Conservation (phyloP, 2,329 filamentous ascomycete species). For the Trichoderma arundinaceum region DNA sequence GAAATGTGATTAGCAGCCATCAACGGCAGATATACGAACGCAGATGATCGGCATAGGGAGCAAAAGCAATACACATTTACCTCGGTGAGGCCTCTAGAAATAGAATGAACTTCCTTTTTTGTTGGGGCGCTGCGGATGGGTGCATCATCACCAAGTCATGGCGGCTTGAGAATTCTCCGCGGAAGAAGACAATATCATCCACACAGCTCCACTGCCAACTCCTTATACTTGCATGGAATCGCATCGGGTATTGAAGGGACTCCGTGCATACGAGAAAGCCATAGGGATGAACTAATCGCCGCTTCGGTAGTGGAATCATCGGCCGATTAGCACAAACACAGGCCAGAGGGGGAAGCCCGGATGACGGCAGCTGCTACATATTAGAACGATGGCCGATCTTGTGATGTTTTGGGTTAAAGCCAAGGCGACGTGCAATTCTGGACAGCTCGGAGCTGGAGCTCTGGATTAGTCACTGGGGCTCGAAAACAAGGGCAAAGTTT, state of each 20-base stretch:
- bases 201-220: conserved; percentile 10
- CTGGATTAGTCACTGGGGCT: not conserved
- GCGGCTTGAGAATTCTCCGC: not conserved
- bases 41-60: too few relatives aligned
- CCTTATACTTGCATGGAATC: conserved; percentile 17
- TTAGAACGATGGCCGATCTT: conserved; percentile 14
- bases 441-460: not conserved
- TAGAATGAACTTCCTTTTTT: not conserved
- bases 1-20: conserved; percentile 9
- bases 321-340: not conserved
- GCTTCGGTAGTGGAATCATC: not conserved
- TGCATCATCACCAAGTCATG: not conserved
- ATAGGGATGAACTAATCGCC: not conserved
- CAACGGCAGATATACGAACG: not conserved
- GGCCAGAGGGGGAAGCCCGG: conserved; percentile 1
- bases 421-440: not conserved
- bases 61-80: not conserved
- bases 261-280: not conserved
- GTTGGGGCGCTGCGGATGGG: not conserved
- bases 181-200: not conserved
- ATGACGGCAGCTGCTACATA: not conserved
- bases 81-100: not conserved
- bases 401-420: conserved; percentile 22
- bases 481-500: too few relatives aligned
- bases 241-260: not conserved